These are phyloP conservation scores for Boletus insuetus DNA, from an alignment of 768 basidiomycete genomes.

Conservation along the genomic window DNA sequence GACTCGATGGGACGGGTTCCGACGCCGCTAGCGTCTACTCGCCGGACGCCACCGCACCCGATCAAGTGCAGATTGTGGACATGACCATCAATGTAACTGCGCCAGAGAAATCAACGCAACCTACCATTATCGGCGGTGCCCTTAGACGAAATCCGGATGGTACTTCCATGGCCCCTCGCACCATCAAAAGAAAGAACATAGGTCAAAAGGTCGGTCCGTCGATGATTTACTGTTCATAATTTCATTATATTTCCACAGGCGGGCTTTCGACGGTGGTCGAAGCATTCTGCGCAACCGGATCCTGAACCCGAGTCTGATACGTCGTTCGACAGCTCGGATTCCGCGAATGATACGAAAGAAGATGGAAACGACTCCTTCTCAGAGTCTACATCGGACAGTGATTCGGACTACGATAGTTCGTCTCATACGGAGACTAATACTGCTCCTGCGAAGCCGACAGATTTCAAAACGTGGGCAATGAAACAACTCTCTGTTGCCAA, in stretches of 20 bases:
- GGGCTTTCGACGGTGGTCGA: constrained; percentile 53
- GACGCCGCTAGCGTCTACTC: constrained; percentile 16
- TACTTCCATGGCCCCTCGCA: constrained; percentile 44
- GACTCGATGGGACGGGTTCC: constrained; percentile 32
- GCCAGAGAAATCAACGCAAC: constrained; percentile 13
- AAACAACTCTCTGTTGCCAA: constrained; percentile 64
- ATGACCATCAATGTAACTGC: constrained; percentile 5
- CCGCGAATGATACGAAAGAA: constrained; percentile 52
- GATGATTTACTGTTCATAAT: constrained; percentile 1
- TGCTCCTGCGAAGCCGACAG: constrained; percentile 37
- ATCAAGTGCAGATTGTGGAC: constrained; percentile 16
- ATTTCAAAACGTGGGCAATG: constrained; percentile 90
- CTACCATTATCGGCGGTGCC: constrained; percentile 54
- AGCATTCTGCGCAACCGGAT: constrained; percentile 26
- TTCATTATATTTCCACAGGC: constrained; percentile 25
- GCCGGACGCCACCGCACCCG: neutral
- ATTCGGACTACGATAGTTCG: constrained; percentile 17
- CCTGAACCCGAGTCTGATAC: constrained; percentile 45
- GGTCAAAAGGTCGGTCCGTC: constrained; percentile 41
- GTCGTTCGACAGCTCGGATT: constrained; percentile 79
- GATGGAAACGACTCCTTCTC: constrained; percentile 20
- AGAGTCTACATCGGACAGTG: constrained; percentile 16
- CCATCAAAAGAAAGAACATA: constrained; percentile 44
- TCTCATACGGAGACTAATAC: constrained; percentile 18
- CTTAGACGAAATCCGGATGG: constrained; percentile 68